These are phyloP conservation scores for Rhamnella rubrinervis DNA, from an alignment of 331 rosid species.

Conservation along the genomic window DNA sequence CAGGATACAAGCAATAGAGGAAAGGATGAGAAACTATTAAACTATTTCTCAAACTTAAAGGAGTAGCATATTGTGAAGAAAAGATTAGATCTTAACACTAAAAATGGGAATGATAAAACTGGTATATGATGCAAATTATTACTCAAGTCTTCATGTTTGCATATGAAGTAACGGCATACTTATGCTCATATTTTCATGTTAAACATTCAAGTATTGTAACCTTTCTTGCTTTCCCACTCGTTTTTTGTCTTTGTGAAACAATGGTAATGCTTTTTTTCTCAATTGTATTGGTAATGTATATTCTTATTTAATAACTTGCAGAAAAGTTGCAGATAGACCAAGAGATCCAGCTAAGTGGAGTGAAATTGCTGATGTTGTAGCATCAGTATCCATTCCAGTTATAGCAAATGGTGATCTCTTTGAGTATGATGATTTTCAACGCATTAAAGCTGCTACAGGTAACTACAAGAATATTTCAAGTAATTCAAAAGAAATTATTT, in stretches of 20 bases:
- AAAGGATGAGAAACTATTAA: neutral
- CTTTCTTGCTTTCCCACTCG: neutral
- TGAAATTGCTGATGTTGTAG: conserved; percentile 83
- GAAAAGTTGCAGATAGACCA: conserved; percentile 81
- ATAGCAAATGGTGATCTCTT: conserved; percentile 88
- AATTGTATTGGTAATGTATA: conserved; percentile 22
- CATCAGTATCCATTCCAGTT: conserved; percentile 83
- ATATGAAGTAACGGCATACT: no score
- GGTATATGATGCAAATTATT: neutral
- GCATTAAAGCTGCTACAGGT: conserved; percentile 79
- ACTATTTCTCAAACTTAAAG: no score
- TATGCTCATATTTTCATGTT: no score
- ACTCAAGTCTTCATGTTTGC: no score
- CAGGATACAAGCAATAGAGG: neutral
- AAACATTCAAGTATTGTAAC: no score
- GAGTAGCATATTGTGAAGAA: no score
- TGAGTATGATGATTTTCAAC: conserved; percentile 63
- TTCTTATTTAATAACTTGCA: conserved; percentile 40
- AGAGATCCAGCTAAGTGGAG: conserved; percentile 96
- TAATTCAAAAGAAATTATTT: no score
- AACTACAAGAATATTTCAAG: conserved; percentile 1
- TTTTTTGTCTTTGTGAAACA: conserved; percentile 13
- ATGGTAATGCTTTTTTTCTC: conserved; percentile 6
- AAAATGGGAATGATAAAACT: conserved; percentile 5
- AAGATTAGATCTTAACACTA: no score